These are phyloP conservation scores for Psilocybe subaeruginosa DNA, from an alignment of 768 basidiomycete species.

Conservation along the genomic window DNA sequence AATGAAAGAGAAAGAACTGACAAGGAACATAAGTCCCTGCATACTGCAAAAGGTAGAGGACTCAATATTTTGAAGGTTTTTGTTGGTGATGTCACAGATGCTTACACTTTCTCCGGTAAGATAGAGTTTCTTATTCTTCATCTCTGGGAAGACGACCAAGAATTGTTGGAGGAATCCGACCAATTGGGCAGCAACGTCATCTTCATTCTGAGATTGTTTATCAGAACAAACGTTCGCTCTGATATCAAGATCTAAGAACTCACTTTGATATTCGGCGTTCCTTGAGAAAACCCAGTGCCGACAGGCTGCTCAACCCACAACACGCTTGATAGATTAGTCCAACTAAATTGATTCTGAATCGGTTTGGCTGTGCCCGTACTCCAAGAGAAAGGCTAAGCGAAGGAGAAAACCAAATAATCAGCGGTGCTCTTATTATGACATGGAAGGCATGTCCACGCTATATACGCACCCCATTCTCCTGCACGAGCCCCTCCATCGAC, in stretches of 20 bases:
- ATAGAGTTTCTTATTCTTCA: slow-evolving; percentile 75
- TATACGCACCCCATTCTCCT: slow-evolving; percentile 71
- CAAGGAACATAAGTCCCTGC: slow-evolving; percentile 67
- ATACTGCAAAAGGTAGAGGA: slow-evolving; percentile 44
- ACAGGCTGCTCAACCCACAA: slow-evolving; percentile 82
- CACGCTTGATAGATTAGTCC: slow-evolving; percentile 80
- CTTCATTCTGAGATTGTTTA: slow-evolving; percentile 40
- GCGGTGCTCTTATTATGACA: neutral
- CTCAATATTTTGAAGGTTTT: neutral
- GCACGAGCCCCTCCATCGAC: slow-evolving; percentile 68
- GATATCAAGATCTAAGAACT: slow-evolving; percentile 18
- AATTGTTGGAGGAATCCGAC: slow-evolving; percentile 76
- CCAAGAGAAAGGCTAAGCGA: slow-evolving; percentile 69
- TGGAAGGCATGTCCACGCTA: neutral
- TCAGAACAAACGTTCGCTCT: neutral
- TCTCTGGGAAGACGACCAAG: slow-evolving; percentile 70
- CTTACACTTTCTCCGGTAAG: slow-evolving; percentile 77
- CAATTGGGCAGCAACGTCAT: slow-evolving; percentile 49
- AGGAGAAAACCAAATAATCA: neutral
- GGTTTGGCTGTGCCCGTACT: slow-evolving; percentile 63
- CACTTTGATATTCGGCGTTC: slow-evolving; percentile 63
- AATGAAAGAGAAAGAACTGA: slow-evolving; percentile 29
- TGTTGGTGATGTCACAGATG: neutral
- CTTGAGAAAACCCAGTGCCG: slow-evolving; percentile 79
- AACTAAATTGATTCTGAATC: slow-evolving; percentile 67